phyloP scores from a whole-genome alignment of 2,329 filamentous ascomycete genomes.

The Nigrospora sphaerica region DNA sequence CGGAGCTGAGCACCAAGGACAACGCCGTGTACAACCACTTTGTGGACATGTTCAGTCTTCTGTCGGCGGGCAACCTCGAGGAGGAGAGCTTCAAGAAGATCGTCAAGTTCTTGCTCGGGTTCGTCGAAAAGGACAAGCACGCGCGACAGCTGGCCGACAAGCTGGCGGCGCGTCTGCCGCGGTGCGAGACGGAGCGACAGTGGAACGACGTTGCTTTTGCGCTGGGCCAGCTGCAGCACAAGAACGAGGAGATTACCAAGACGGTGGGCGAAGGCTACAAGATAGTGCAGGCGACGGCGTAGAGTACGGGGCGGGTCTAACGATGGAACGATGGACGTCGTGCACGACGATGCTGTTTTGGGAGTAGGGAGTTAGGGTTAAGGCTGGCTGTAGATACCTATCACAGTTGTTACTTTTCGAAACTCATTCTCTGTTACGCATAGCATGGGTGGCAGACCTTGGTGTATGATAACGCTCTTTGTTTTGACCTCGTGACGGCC shows the following conservation, averaged over 20 bases:
- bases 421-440: no score
- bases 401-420: no score
- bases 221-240: conserved; percentile 81
- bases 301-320: conserved; percentile 5
- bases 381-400: no score
- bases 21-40: conserved; percentile 99
- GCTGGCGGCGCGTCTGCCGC: conserved; percentile 73
- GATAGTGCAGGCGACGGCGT: conserved; percentile 58
- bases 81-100: conserved; percentile 84
- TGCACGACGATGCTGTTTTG: no score
- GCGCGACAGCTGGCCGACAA: conserved; percentile 91
- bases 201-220: conserved; percentile 98
- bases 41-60: conserved; percentile 94
- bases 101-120: conserved; percentile 86
- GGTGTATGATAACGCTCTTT: no score
- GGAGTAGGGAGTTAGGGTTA: no score
- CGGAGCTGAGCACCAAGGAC: conserved; percentile 93
- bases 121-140: conserved; percentile 99
- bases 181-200: conserved; percentile 88
- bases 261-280: conserved; percentile 69
- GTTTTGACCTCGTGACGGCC: no score
- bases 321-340: neutral
- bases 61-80: conserved; percentile 78
- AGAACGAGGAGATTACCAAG: conserved; percentile 84
- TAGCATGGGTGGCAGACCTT: no score